phyloP scores from a whole-genome alignment of 176 grass and related monocot species.

The Saccharum spontaneum region DNA sequence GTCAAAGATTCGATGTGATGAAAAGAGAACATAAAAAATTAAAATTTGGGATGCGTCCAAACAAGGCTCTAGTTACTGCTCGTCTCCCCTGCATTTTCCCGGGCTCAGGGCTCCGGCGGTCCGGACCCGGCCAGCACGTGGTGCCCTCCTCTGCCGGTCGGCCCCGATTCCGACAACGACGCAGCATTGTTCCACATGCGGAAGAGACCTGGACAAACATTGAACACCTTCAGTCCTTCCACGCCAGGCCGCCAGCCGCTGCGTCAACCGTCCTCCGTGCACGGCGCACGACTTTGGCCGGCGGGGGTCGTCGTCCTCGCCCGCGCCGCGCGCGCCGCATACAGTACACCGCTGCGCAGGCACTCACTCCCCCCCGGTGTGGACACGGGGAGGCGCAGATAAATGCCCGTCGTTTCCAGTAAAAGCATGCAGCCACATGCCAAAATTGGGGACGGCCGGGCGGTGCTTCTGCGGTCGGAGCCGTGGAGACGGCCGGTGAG shows the following conservation, averaged over 20 bases:
- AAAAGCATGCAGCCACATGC: background rate
- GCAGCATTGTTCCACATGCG: background rate
- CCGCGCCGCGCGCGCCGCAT: background rate
- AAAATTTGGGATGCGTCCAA: too few relatives aligned
- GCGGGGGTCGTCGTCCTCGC: background rate
- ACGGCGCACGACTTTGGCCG: constrained; percentile 26
- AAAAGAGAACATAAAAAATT: too few relatives aligned
- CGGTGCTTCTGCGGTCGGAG: background rate
- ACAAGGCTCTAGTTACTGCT: too few relatives aligned
- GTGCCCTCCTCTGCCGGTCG: background rate
- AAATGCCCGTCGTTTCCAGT: background rate
- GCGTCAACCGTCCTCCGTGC: constrained; percentile 13
- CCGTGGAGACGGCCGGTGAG: background rate
- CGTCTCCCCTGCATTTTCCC: too few relatives aligned
- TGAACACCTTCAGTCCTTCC: too few relatives aligned
- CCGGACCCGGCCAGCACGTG: background rate
- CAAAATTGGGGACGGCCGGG: background rate
- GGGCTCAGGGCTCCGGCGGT: background rate
- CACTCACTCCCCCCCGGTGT: too few relatives aligned
- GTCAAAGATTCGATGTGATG: too few relatives aligned
- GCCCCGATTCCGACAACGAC: constrained; percentile 11
- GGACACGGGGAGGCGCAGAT: too few relatives aligned
- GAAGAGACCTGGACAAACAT: background rate
- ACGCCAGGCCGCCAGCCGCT: background rate
- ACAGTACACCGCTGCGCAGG: background rate